Evolutionary conservation across 2,329 filamentous ascomycete species (phyloP), one percentile per base, ranked within the genome.

Genomic region (Monosporascus ibericus): DNA sequence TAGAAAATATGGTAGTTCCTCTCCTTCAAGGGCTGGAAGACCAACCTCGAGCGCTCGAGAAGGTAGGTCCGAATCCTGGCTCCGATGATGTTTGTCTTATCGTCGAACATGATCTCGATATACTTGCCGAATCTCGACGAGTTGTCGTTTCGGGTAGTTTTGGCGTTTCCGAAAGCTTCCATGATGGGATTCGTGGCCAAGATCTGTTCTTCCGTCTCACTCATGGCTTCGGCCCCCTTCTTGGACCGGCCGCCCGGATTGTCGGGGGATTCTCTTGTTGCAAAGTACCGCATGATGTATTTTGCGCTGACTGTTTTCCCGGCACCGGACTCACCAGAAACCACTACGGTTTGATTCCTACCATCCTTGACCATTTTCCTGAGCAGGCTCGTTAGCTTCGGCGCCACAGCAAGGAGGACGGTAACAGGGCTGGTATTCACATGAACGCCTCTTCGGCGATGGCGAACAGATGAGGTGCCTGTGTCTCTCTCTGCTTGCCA

Each of bases 271-370:
- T 96, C 94, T 81, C 94, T 86, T 44, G 94, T 99, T 57, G 94
- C 94, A 72, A 99, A 99, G 76, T 99, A 99, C 65, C 94, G 85
- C 94, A 99, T 99, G 70, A 99, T 97, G 74, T 99, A 97, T 76
- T 99, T 99, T 64, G 94, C 94, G 73, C 92, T 97, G 70, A 99
- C 94, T 5, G 94, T 99, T 77, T 99, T 99, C 67, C 94, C 94
- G 58, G 94, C 94, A 81, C 94, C 94, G 51, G 94, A 99, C 73
- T 99, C 94, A 70, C 94, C 94, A 37, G 94, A 99, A n/a, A 99
- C 94, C 50, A 99, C 94, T 58, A 99, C 90, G 39, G 94, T 99
- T 76, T 99, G 94, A 74, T 99, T 99, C 73, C 91, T 92, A 63
- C 82, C 81, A 75, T 96, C 94, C 60, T 94, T 88, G 68, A 99